A percentile compares a stretch with the other conserved stretches of the same genome.
These are phyloP conservation scores for Paecilomyces sp. DNA, from an alignment of 2,329 filamentous ascomycete genomes.

Conservation along the genomic window DNA sequence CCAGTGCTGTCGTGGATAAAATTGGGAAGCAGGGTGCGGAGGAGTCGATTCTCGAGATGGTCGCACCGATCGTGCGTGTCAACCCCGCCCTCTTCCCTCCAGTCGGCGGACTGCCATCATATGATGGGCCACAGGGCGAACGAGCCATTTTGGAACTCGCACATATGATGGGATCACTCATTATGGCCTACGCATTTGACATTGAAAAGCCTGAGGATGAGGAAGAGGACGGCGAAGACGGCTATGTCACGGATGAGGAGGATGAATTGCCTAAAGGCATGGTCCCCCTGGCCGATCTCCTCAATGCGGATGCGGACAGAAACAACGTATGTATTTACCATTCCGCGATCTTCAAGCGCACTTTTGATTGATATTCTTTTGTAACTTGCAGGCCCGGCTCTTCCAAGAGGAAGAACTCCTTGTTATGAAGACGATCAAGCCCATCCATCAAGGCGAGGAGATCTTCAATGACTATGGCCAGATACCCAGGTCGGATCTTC, in stretches of 20 bases:
- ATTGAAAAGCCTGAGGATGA: slow-evolving; percentile 55
- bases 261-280: slow-evolving; percentile 68
- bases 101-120: slow-evolving; percentile 31
- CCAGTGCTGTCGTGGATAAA: slow-evolving; percentile 66
- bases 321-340: slow-evolving; percentile 58
- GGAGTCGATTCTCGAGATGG: slow-evolving; percentile 54
- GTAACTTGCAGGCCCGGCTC: slow-evolving; percentile 44
- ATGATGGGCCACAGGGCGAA: slow-evolving; percentile 31
- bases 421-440: slow-evolving; percentile 63
- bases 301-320: slow-evolving; percentile 75
- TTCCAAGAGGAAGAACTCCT: slow-evolving; percentile 55
- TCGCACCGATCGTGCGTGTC: slow-evolving; percentile 46
- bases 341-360: not conserved
- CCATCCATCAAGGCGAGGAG: slow-evolving; percentile 65
- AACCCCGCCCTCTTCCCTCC: slow-evolving; percentile 37
- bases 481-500: slow-evolving; percentile 71
- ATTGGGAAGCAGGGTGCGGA: slow-evolving; percentile 70
- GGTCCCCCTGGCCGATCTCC: slow-evolving; percentile 83
- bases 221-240: slow-evolving; percentile 48
- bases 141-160: slow-evolving; percentile 50
- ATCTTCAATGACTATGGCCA: slow-evolving; percentile 87
- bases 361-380: slow-evolving; percentile 1
- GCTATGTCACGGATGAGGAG: slow-evolving; percentile 54
- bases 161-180: slow-evolving; percentile 77
- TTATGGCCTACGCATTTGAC: slow-evolving; percentile 92